Base-by-base conservation (phyloP, 129 eudicot genomes). In the Solidago caesia region DNA sequence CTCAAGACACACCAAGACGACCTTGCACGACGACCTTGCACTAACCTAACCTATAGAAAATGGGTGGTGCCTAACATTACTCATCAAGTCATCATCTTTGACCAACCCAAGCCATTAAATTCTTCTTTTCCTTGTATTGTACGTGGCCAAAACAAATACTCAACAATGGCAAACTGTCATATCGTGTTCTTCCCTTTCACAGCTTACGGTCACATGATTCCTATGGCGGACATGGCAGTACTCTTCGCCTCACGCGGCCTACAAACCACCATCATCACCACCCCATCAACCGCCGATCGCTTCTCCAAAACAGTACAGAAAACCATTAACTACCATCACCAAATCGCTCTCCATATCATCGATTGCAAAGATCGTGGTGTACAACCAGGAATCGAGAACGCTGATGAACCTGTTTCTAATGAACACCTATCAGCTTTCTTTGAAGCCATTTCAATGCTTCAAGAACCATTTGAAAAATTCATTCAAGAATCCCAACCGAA, bases 381-480 rank as follows among this genome's bases (percentile, higher is more conserved):
- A 21, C 21, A 21, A 21, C 21, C 21, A 21, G 21, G 21, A 21
- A 21, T 21, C 21, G 21, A 21, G 21, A 21, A 21, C 21, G 21
- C 21, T 0, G 21, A 21, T 21, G 21, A 21, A 21, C 21, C 21
- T 21, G 21, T 21, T 21, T 33, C 39, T 33, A 33, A 33, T 3
- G 39, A 33, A 33, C 2, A 9, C 83, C 77, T 53, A 88, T 78
- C 7, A 79, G 47, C 7, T 79, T 88, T 44, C 0, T 63, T 0
- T 33, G 69, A 75, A 12, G 87, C 82, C 39, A 7, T 73, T 5
- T 7, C 57, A 7, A 48, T 80, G 83, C 88, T 90, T 21, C 86
- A 75, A 39, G 77, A 84, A 5, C 95, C 90, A 0, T 72, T 93
- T 7, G 97, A 86, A 42, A 77, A 74, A 21, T 68, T 90, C 12